Evolutionary conservation across 352 stramenopile genomes (phyloP), one percentile per base, ranked within the genome.

Genomic region (Phytophthora pini): DNA sequence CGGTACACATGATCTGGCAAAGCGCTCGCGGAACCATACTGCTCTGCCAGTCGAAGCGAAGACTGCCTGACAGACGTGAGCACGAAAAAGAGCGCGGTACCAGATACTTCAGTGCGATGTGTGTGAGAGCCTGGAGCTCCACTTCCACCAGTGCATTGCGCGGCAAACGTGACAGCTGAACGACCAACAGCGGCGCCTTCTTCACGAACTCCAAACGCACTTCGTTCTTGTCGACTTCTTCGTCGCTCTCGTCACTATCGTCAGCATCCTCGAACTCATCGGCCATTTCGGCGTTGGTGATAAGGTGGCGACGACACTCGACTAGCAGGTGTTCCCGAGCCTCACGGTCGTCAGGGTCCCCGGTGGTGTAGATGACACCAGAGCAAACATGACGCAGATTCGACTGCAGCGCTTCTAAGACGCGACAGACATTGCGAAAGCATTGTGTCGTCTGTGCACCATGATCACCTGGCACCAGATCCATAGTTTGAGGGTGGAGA

Each of bases 401-500:
- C 20, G 88, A 93, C 26, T 92, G 70, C 13, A 94, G 73, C 9
- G 85, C 82, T 71, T 94, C 84, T 15, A 95, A 64, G 8, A 91
- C 86, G 7, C 72, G 74, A 5, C 74, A 80, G 7, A 77, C 84
- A 60, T 95, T 95, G 41, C 70, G 65, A 47, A 92, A 70, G 58
- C 81, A 84, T 67, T 92, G 80, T 17, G 66, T 61, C 1, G 69
- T 72, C 48, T 93, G 84, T 20, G 72, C 61, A 9, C 52, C 24
- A 54, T 79, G 80, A 36, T 79, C 68, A 2, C 60, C 56, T 26
- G 76, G 77, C 10, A 92, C 68, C 44, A 99, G 67, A 17, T 76
- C 74, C 98, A 99, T 99, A 4, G 86, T 99, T 36, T 89, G 77
- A 12, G 98, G 97, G 47, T 93, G 70, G 53, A 99, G 87, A 29